Conservation (phyloP, 352 stramenopile genomes). For the Phytophthora pistaciae region DNA sequence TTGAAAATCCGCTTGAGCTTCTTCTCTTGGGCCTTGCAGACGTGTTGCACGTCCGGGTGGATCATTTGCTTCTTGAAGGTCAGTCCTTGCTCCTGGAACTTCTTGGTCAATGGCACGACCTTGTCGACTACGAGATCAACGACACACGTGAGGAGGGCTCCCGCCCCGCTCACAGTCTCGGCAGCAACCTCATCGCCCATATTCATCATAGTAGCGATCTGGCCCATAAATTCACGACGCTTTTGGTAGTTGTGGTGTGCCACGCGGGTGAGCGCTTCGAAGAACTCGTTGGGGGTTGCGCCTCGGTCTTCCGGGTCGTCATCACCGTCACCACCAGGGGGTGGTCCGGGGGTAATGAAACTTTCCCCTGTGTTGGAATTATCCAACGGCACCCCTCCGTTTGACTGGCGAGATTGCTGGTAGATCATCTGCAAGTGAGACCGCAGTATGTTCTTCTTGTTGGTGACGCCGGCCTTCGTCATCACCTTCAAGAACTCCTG, state of each 20-base stretch:
- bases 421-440: conserved; percentile 81
- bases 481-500: conserved; percentile 89
- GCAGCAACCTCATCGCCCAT: conserved; percentile 27
- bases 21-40: conserved; percentile 82
- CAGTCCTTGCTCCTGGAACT: conserved; percentile 82
- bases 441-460: conserved; percentile 86
- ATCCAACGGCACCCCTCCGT: conserved; percentile 22
- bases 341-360: not conserved
- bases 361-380: conserved; percentile 11
- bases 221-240: conserved; percentile 49
- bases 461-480: conserved; percentile 75
- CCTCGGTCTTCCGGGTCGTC: conserved; percentile 65
- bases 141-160: conserved; percentile 52
- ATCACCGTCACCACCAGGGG: conserved; percentile 38
- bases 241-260: conserved; percentile 80
- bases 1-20: conserved; percentile 81
- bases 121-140: conserved; percentile 72
- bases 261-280: conserved; percentile 77
- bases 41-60: conserved; percentile 75
- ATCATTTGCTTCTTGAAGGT: conserved; percentile 91
- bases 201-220: conserved; percentile 46
- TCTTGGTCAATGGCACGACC: conserved; percentile 75
- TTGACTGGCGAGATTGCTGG: conserved; percentile 62
- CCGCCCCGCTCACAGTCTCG: conserved; percentile 12
- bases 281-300: conserved; percentile 83